phyloP scores from a whole-genome alignment of 768 basidiomycete species.

The Hydnomerulius pinastri region DNA sequence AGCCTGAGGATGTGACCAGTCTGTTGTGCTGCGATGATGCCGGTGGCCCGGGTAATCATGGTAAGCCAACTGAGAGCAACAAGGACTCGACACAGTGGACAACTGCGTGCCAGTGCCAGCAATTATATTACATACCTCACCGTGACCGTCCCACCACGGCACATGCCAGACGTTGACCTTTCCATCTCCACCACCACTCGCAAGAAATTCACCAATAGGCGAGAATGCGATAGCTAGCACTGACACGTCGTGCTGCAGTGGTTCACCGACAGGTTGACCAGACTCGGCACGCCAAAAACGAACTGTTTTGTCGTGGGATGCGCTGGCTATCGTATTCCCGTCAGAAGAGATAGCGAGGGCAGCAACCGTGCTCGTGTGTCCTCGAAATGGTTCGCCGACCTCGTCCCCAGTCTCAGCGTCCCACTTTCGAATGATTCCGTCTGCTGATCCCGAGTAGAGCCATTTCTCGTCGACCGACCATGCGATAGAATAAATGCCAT shows the following conservation, averaged over 20 bases:
- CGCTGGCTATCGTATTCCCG: conserved; percentile 5
- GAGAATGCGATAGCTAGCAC: conserved; percentile 1
- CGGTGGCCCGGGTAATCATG: too few relatives aligned
- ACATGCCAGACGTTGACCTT: conserved; percentile 6
- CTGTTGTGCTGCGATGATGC: too few relatives aligned
- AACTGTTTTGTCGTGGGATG: background rate
- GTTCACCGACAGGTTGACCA: background rate
- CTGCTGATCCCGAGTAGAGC: background rate
- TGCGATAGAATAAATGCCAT: background rate
- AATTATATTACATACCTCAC: too few relatives aligned
- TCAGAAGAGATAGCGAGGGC: background rate
- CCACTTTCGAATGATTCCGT: background rate
- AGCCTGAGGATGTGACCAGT: too few relatives aligned
- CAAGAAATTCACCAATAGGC: background rate
- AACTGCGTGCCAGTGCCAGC: too few relatives aligned
- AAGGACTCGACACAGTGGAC: too few relatives aligned
- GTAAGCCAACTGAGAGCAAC: too few relatives aligned
- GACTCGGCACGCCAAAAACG: conserved; percentile 5
- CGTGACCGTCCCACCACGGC: too few relatives aligned
- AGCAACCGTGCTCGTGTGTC: background rate
- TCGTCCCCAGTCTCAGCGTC: background rate
- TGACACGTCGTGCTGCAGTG: background rate
- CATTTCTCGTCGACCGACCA: background rate
- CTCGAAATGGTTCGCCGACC: background rate
- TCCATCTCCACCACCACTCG: background rate